Conservation (phyloP, 257 asterid species). For the Nicotiana sylvestris region DNA sequence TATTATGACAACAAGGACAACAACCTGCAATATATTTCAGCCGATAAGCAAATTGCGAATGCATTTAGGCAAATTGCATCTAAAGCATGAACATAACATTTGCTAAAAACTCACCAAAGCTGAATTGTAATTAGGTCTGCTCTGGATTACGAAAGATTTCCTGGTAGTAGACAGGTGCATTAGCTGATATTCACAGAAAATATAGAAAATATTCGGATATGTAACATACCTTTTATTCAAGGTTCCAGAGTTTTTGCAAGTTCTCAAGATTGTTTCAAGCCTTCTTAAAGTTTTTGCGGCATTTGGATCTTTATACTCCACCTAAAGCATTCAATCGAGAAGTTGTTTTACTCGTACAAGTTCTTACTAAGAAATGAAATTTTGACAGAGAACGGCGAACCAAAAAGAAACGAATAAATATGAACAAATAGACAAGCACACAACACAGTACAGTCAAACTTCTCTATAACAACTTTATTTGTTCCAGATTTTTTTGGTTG, state of each 20-base stretch:
- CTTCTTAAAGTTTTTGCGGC: conserved; percentile 58
- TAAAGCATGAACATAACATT: not conserved
- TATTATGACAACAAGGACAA: conserved; percentile 45
- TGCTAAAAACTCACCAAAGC: conserved; percentile 43
- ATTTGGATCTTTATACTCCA: conserved; percentile 70
- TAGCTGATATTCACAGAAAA: conserved; percentile 3
- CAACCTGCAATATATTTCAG: conserved; percentile 47
- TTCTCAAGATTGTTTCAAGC: conserved; percentile 59
- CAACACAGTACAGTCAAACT: not conserved
- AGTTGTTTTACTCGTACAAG: not conserved
- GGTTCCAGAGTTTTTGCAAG: conserved; percentile 83
- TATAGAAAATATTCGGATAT: not conserved
- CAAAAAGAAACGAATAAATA: not conserved
- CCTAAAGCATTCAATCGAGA: conserved; percentile 27
- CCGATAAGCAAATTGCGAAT: conserved; percentile 15
- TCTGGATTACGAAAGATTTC: conserved; percentile 60
- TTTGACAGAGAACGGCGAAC: not conserved
- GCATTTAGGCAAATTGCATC: not conserved
- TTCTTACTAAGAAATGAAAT: not conserved
- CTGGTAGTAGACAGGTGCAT: conserved; percentile 34
- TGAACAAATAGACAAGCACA: not conserved
- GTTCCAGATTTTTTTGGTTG: no score
- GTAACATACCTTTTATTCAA: conserved; percentile 31
- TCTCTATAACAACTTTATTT: no score
- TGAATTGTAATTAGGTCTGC: conserved; percentile 45